Base-by-base conservation (phyloP, 1,284 basidiomycete genomes). In the Inonotus obliquus region DNA sequence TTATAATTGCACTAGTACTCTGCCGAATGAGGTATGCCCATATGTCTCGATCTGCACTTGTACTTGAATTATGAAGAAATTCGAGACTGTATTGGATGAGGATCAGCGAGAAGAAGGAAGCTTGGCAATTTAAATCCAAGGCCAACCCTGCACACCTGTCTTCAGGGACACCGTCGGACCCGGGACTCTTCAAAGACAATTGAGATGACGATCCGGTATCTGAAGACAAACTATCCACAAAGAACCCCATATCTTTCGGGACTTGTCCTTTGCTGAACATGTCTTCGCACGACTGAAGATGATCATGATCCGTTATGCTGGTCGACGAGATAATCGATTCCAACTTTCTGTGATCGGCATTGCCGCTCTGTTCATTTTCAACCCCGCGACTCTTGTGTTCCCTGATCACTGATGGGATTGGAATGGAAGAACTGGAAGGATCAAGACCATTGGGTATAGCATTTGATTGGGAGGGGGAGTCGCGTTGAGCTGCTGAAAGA, bases 1-100 rank as follows among this genome's bases (percentile, higher is more conserved):
- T 29, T n/a, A n/a, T n/a, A n/a, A n/a, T n/a, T n/a, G n/a, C n/a
- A 9, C 2, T 17, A n/a, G 52, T 29, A 35, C 41, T 9, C 23
- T 60, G 13, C 49, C 35, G 49, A n/a, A 47, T 41, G 27, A 60
- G 58, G 25, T 14, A 45, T 14, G 39, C 29, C 58, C 58, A 60
- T 23, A 60, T 60, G 32, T 60, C 35, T 17, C n/a, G 6, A 17
- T 19, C 29, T 14, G 21, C 32, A 25, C 23, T 17, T 5, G 32
- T 38, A 7, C 32, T 14, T 21, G 47, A 41, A 17, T 55, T 4
- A 29, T 11, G 11, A 2, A 19, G 19, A 29, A 44, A 14, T 37
- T 10, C 7, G 19, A 2, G 37, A 44, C 14, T n/a, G 9, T 19
- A 27, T 7, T 17, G 32, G 44, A 47, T 19, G 29, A 45, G 6